Evolutionary conservation across 371 early-diverging fungal species (phyloP), one percentile per base, ranked within the genome.

Genomic region (Haplosporangium sp.): DNA sequence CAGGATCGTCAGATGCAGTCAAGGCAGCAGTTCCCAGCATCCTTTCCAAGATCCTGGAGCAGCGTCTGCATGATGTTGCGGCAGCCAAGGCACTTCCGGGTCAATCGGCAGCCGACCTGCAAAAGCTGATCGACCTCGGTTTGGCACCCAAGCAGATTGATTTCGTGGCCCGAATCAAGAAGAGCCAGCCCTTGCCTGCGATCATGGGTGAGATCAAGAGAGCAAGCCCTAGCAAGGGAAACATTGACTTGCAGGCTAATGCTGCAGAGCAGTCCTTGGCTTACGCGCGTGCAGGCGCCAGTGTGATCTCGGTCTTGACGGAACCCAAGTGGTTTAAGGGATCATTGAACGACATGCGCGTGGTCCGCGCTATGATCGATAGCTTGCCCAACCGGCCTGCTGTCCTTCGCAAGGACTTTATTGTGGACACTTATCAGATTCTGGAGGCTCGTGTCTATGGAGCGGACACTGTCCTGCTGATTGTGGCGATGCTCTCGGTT

Each of bases 301-400:
- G 94, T 16, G 96, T 91, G 5, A 96, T 99, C 67, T 96, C 96
- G 36, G 98, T 99, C 8, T 82, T 99, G 83, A 99, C 99, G 0
- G 99, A 99, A 83, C 96, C 97, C 45, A 95, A 89, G 54, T 99
- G 98, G 98, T 99, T 99, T 89, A 95, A 95, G 81, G 99, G 99
- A 42, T 84, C 89, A 14, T 73, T 98, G 38, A 90, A 92, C 60
- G 98, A 99, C 68, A 86, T 99, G 91, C 91, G 91, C 37, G 89
- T 91, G 48, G 96, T 92, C 16, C 91, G 97, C 14, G 83, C 81
- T 41, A 92, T 91, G 5, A 57, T 98, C 3, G 83, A 83, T 45
- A 70, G 80, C 21, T 51, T 88, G 20, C 89, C 93, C 14, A 86
- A 93, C 75, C 90, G 98, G 6, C 98, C 98, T 6, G 95, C 96